phyloP scores from a whole-genome alignment of 768 basidiomycete species.

The Ramaria sp. region DNA sequence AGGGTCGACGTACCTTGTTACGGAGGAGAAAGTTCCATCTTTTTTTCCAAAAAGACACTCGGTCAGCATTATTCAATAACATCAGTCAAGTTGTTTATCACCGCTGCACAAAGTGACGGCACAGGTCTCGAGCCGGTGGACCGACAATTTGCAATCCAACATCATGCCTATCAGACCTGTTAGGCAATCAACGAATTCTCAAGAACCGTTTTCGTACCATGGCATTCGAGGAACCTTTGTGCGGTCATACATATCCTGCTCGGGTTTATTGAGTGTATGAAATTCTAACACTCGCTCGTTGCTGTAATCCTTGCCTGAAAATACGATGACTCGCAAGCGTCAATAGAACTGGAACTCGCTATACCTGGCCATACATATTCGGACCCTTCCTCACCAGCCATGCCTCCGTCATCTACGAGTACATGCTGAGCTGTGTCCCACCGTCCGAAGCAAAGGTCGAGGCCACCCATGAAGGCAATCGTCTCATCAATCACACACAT shows the following conservation, averaged over 20 bases:
- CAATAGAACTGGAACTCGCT: neutral
- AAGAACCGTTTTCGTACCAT: slow-evolving; percentile 45
- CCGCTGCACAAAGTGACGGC: slow-evolving; percentile 92
- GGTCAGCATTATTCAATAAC: slow-evolving; percentile 1
- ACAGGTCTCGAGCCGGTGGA: slow-evolving; percentile 89
- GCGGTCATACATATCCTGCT: slow-evolving; percentile 94
- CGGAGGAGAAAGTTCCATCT: slow-evolving; percentile 94
- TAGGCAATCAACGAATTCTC: neutral
- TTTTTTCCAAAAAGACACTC: neutral
- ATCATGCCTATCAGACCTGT: slow-evolving; percentile 63
- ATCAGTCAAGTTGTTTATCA: slow-evolving; percentile 19
- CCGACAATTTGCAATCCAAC: slow-evolving; percentile 94
- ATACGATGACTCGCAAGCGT: neutral
- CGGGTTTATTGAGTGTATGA: slow-evolving; percentile 74
- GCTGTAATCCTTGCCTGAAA: slow-evolving; percentile 84
- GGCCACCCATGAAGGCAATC: slow-evolving; percentile 96
- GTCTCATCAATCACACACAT: slow-evolving; percentile 94
- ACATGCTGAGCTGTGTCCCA: slow-evolving; percentile 98
- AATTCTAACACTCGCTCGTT: slow-evolving; percentile 86
- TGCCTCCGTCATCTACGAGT: slow-evolving; percentile 73
- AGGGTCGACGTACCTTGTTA: slow-evolving; percentile 58
- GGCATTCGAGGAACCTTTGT: slow-evolving; percentile 88
- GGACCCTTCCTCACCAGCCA: slow-evolving; percentile 35
- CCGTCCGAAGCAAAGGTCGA: slow-evolving; percentile 91
- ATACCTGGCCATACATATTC: slow-evolving; percentile 81